Percentiles rank a stretch among this genome's conserved stretches.
phyloP scores from a whole-genome alignment of 2,329 filamentous ascomycete species.

The Ophiocordyceps camponoti-saundersi region DNA sequence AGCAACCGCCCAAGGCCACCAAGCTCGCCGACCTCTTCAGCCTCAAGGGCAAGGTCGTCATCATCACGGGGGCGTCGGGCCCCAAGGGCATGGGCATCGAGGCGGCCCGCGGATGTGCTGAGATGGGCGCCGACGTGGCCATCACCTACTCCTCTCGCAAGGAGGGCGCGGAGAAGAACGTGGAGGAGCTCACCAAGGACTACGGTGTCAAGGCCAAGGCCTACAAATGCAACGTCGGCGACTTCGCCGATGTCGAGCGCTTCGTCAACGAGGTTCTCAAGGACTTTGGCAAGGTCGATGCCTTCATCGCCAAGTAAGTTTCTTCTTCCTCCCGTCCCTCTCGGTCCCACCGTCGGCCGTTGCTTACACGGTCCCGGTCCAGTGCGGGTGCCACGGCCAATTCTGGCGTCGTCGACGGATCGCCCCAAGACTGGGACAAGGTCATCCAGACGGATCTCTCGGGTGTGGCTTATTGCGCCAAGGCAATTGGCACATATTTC shows the following conservation, averaged over 20 bases:
- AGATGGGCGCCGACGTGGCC: conserved; percentile 53
- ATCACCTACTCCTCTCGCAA: conserved; percentile 59
- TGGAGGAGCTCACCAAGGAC: conserved; percentile 42
- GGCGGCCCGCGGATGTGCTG: conserved; percentile 51
- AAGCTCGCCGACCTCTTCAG: conserved; percentile 51
- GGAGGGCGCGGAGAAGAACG: conserved; percentile 48
- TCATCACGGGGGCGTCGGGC: conserved; percentile 53
- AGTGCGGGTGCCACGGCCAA: conserved; percentile 53
- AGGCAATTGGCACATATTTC: conserved; percentile 47
- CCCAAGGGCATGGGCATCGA: conserved; percentile 55
- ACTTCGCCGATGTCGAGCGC: conserved; percentile 31
- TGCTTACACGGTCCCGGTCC: neutral
- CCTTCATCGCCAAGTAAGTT: conserved; percentile 57
- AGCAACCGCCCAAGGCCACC: conserved; percentile 36
- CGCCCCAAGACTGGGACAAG: conserved; percentile 48
- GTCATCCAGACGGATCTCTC: conserved; percentile 49
- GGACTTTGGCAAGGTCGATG: conserved; percentile 60
- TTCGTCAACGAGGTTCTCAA: conserved; percentile 45
- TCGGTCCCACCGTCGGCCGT: neutral
- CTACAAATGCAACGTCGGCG: conserved; percentile 41
- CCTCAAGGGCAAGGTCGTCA: conserved; percentile 55
- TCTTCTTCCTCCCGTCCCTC: neutral
- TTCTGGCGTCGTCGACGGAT: conserved; percentile 49
- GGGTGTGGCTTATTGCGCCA: conserved; percentile 51
- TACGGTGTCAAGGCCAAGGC: conserved; percentile 52